A percentile compares a stretch with the other conserved stretches of the same genome.
Conservation (phyloP, 148 eudicot species). For the Amaranthus hypochondriacus region DNA sequence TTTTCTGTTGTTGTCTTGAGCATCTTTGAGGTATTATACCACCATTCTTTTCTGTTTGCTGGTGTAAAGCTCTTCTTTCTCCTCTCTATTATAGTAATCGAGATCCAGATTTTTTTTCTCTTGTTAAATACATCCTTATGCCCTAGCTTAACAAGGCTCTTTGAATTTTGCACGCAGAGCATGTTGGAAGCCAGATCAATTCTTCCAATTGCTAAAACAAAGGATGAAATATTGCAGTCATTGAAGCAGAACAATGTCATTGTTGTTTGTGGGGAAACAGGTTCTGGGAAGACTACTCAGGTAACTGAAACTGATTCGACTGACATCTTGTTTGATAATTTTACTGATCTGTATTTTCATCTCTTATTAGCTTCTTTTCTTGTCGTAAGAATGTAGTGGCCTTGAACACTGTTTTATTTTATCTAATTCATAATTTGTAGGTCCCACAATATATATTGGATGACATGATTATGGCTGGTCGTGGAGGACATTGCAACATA, state of each 20-base stretch:
- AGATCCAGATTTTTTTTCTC: neutral
- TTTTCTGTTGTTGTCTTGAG: too few relatives aligned
- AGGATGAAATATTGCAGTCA: constrained; percentile 54
- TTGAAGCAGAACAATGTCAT: constrained; percentile 68
- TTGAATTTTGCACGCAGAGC: constrained; percentile 33
- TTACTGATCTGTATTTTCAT: neutral
- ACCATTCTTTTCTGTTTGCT: too few relatives aligned
- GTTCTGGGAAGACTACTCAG: constrained; percentile 99
- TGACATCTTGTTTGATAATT: neutral
- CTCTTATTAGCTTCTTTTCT: constrained; percentile 7
- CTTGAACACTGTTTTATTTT: neutral
- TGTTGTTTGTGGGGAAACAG: constrained; percentile 94
- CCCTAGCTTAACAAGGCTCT: constrained; percentile 3
- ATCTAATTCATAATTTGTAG: constrained; percentile 38
- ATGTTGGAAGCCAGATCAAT: constrained; percentile 76
- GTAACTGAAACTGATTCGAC: constrained; percentile 26
- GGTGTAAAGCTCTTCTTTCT: too few relatives aligned
- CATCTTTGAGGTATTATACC: too few relatives aligned
- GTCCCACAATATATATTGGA: constrained; percentile 96
- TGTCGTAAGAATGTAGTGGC: neutral
- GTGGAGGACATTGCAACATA: constrained; percentile 78
- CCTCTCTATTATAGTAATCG: neutral
- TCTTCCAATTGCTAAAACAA: constrained; percentile 80
- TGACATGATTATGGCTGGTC: constrained; percentile 84
- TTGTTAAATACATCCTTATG: neutral